phyloP scores from a whole-genome alignment of 768 basidiomycete genomes.

The Mycena kentingensis region DNA sequence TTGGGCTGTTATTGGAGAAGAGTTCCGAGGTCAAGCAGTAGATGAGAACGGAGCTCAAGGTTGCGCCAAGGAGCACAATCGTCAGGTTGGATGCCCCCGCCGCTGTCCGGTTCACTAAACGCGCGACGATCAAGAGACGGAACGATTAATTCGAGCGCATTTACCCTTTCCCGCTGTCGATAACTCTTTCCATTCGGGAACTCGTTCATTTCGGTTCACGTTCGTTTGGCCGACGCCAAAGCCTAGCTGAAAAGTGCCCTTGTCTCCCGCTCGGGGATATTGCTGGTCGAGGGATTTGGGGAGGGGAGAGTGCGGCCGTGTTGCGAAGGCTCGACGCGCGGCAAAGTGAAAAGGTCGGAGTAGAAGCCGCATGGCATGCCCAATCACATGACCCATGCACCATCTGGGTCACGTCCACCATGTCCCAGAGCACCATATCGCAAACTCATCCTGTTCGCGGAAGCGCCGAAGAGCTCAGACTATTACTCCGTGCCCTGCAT shows the following conservation, averaged over 20 bases:
- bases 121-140: background rate
- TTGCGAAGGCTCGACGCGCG: too few species aligned
- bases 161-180: conserved; percentile 76
- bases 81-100: conserved; percentile 50
- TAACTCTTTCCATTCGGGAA: conserved; percentile 80
- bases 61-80: conserved; percentile 77
- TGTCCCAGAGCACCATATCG: too few species aligned
- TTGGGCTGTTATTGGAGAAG: conserved; percentile 87
- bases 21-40: conserved; percentile 83
- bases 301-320: conserved; percentile 57
- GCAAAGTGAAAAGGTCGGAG: too few species aligned
- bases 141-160: conserved; percentile 15
- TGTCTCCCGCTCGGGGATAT: conserved; percentile 48
- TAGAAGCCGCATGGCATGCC: too few species aligned
- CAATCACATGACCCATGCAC: too few species aligned
- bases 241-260: conserved; percentile 81
- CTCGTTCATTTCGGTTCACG: conserved; percentile 52
- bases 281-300: conserved; percentile 68
- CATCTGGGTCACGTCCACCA: too few species aligned
- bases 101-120: conserved; percentile 49
- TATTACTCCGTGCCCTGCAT: too few species aligned
- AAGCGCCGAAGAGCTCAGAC: too few species aligned
- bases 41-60: conserved; percentile 70
- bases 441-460: too few species aligned
- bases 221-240: conserved; percentile 65